Evolutionary conservation across 768 basidiomycete species (phyloP), one percentile per base, ranked within the genome.

Genomic region (Trametes cubensis): DNA sequence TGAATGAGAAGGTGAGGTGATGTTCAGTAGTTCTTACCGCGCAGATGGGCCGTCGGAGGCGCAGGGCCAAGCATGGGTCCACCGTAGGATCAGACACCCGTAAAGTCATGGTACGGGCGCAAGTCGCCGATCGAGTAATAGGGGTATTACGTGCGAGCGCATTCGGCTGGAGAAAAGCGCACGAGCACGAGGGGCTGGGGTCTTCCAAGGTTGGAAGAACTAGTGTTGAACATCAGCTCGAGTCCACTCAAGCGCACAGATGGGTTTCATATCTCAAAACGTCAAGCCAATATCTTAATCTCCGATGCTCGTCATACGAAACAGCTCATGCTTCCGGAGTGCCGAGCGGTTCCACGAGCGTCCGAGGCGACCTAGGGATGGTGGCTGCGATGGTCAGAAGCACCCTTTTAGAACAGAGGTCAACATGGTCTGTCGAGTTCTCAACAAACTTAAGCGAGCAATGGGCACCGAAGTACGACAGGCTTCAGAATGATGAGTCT

Each of bases 91-190:
- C 55, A 56, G 30, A 49, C 23, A 42, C 42, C 47, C 23, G 30
- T 20, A 48, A 50, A 58, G 57, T 40, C 47, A 49, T 41, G 25
- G n/a, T 23, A 17, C 47, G 23, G 57, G 40, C 57, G 48, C 47
- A 48, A 26, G 41, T 48, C 50, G 28, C 57, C 54, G 25, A 28
- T 26, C 25, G 14, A 15, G 26, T 34, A 23, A 49, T 49, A 49
- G 48, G 48, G 48, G 48, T 14, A 20, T 17, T 23, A 28, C 15
- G 25, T 4, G 30, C 17, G 48, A 26, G 48, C 48, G 25, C 48
- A 49, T 6, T 23, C 48, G 21, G 34, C 17, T 14, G 11, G 23
- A 30, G 13, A 7, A 28, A 49, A 28, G 48, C 48, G 28, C 48
- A 49, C n/a, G 26, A 28, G 48, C 28, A 23, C 48, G 26, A 49